Evolutionary conservation across 202 grass and related monocot species (phyloP).

Genomic region (Schoenoplectus tabernaemontani): DNA sequence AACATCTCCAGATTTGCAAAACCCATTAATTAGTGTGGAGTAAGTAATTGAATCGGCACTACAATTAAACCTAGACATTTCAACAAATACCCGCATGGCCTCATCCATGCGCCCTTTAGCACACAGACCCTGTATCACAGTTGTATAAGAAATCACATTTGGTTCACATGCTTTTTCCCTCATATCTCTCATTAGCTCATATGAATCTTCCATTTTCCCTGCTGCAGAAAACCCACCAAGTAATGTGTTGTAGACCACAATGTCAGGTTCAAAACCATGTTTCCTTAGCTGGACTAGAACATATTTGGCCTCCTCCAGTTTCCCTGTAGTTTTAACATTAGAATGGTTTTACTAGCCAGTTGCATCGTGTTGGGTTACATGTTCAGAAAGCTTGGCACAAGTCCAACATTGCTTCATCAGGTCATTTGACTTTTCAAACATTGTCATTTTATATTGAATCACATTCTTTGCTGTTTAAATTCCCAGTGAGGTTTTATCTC

Average conservation of each 20-base stretch:
- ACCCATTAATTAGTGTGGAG: constrained; percentile 55
- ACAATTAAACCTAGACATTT: constrained; percentile 75
- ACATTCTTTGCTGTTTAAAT: not conserved
- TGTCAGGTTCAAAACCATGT: constrained; percentile 57
- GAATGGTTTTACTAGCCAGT: not conserved
- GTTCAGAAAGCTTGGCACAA: not conserved
- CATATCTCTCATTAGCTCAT: constrained; percentile 70
- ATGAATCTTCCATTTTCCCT: constrained; percentile 74
- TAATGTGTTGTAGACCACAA: constrained; percentile 84
- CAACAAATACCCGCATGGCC: constrained; percentile 82
- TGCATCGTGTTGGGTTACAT: not conserved
- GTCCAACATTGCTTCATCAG: not conserved
- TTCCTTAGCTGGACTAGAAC: constrained; percentile 74
- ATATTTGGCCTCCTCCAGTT: constrained; percentile 85
- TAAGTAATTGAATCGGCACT: constrained; percentile 56
- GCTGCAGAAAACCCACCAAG: constrained; percentile 64
- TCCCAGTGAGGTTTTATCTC: not conserved
- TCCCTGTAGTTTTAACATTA: constrained; percentile 21
- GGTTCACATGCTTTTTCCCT: constrained; percentile 47
- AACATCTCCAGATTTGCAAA: constrained; percentile 73
- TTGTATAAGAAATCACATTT: constrained; percentile 87
- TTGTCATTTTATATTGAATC: not conserved
- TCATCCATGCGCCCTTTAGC: constrained; percentile 68
- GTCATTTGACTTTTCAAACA: not conserved
- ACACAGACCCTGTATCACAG: constrained; percentile 88